Evolutionary conservation across 805 yeast genomes (phyloP).

Genomic region (Candida suzukii): DNA sequence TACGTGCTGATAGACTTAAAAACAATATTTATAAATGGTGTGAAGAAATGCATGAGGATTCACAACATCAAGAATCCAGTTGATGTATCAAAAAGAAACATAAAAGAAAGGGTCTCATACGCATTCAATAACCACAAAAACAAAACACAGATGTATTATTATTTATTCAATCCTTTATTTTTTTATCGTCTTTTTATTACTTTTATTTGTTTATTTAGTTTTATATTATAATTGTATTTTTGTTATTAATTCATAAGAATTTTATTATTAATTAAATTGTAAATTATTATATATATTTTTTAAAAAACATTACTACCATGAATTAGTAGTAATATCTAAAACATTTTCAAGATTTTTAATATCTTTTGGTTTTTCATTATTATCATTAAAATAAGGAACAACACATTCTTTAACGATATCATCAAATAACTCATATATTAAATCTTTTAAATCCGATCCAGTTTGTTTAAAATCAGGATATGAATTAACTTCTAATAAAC

Average conservation of each 20-base stretch:
- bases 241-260: no score
- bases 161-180: no score
- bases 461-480: slow-evolving; percentile 97
- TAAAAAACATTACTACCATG: background rate
- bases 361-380: slow-evolving; percentile 5
- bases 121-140: no score
- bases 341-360: slow-evolving; percentile 26
- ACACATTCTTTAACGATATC: slow-evolving; percentile 43
- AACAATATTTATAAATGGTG: slow-evolving; percentile 76
- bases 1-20: slow-evolving; percentile 71
- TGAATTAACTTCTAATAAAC: slow-evolving; percentile 78
- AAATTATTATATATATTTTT: background rate
- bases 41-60: slow-evolving; percentile 69
- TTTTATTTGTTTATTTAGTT: no score
- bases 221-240: no score
- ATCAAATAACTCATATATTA: slow-evolving; percentile 63
- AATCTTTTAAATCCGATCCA: slow-evolving; percentile 60
- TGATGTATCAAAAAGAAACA: background rate
- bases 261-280: background rate
- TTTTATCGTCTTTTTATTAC: no score
- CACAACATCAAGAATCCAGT: slow-evolving; percentile 20
- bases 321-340: slow-evolving; percentile 19
- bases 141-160: no score
- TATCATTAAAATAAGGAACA: slow-evolving; percentile 34
- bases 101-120: no score